Evolutionary conservation across 2,329 filamentous ascomycete species (phyloP), one percentile per base, ranked within the genome.

Genomic region (Talaromyces amestolkiae): DNA sequence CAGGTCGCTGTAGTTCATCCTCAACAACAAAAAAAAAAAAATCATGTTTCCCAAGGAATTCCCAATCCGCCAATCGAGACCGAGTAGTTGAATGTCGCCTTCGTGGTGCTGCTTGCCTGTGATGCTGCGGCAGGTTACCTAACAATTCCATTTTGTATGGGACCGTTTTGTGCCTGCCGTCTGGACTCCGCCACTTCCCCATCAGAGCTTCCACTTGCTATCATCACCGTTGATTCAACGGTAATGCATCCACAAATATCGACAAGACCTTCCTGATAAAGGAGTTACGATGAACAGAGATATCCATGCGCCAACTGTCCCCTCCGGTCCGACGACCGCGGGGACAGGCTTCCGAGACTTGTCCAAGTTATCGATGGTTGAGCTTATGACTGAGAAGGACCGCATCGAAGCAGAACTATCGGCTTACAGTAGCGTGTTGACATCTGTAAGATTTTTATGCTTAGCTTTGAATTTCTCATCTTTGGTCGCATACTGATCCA

Each of bases 351-450:
- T 80, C 51, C 91, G 90, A 76, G 89, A 90, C 70, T 80, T 85
- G 70, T 81, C 86, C 61, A 84, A 89, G 68, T 79, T 92, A 70
- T 89, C 91, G 59, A 87, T 97, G 74, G 81, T 85, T 51, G 90
- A 96, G 80, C 86, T 98, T 61, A 91, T 95, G 74, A 85, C 85
- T 39, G 91, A 92, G 80, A 98, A 97, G 78, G 89, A 94, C 70
- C 85, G 87, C 65, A 81, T 97, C 53, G 95, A 99, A 80, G 88
- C 87, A 58, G 94, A 99, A 80, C 85, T 99, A 67, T 91, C 89
- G 71, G 91, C 93, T 15, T 83, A 98, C 9, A 89, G 93, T 67
- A 85, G 89, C 62, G 92, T 98, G 15, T 85, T 99, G n/a, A 91
- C 93, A 70, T 95, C 93, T 70, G 93, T 97, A 81, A 72, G 86